phyloP scores from a whole-genome alignment of 2,329 filamentous ascomycete genomes.

The Fusarium sarcochroum region DNA sequence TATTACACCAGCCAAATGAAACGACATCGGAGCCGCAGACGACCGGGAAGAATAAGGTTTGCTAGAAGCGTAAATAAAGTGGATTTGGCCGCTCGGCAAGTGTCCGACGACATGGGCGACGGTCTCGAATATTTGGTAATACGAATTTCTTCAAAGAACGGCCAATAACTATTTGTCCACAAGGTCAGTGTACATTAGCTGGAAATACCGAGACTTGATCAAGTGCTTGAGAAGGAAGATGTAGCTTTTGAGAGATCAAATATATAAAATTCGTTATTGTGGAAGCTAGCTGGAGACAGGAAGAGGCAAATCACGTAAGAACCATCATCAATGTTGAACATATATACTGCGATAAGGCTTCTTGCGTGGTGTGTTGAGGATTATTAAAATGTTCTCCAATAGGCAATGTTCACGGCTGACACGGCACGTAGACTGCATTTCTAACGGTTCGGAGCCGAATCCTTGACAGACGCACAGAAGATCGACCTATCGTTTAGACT shows the following conservation, averaged over 20 bases:
- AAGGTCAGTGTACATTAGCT: too few relatives aligned
- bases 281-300: too few relatives aligned
- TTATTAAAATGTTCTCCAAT: not conserved
- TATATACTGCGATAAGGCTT: not conserved
- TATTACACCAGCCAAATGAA: not conserved
- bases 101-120: not conserved
- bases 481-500: constrained; percentile 15
- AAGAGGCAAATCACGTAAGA: too few relatives aligned
- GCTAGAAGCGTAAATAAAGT: not conserved
- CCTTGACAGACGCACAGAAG: not conserved
- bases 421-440: not conserved
- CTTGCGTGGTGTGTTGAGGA: not conserved
- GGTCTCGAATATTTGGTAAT: too few relatives aligned
- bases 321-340: not conserved
- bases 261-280: too few relatives aligned
- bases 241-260: too few relatives aligned
- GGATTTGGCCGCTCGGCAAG: not conserved
- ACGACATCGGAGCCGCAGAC: constrained; percentile 7
- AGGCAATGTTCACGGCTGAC: not conserved
- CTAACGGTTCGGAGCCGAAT: constrained; percentile 4
- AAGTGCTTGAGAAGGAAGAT: too few relatives aligned
- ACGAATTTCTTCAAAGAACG: too few relatives aligned
- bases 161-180: too few relatives aligned
- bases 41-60: not conserved
- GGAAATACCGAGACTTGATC: too few relatives aligned